Percentiles rank a stretch among this genome's conserved stretches.
These are phyloP conservation scores for Martiniozyma asiatica DNA, from an alignment of 1,139 yeast genomes.

Conservation along the genomic window DNA sequence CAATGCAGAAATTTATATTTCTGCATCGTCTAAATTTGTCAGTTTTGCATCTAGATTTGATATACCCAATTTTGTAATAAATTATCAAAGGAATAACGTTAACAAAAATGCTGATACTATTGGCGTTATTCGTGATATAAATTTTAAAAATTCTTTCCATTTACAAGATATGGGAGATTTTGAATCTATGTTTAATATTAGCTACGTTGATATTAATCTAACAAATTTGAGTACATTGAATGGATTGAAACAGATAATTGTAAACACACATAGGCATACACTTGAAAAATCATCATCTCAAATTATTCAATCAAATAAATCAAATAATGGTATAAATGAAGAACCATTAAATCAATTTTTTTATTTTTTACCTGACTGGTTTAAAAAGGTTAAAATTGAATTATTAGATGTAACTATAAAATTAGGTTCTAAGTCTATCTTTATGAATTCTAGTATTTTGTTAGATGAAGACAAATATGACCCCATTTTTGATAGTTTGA, in stretches of 20 bases:
- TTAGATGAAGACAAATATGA: constrained; percentile 6
- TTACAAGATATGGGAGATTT: constrained; percentile 2
- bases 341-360: constrained; percentile 21
- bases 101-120: constrained; percentile 6
- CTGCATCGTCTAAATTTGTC: constrained; percentile 3
- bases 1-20: constrained; percentile 11
- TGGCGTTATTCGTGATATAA: constrained; percentile 9
- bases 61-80: constrained; percentile 12
- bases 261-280: background rate
- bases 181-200: constrained; percentile 4
- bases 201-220: constrained; percentile 8
- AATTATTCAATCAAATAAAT: background rate
- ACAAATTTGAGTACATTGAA: constrained; percentile 9
- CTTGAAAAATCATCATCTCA: background rate
- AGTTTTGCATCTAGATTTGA: constrained; percentile 11
- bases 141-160: constrained; percentile 5
- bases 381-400: constrained; percentile 27
- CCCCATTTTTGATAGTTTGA: constrained; percentile 8
- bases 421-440: constrained; percentile 50
- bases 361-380: constrained; percentile 35
- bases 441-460: constrained; percentile 27
- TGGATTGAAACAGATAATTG: constrained; percentile 7
- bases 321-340: background rate
- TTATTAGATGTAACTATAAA: constrained; percentile 25
- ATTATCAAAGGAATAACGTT: constrained; percentile 11